A percentile compares a stretch with the other conserved stretches of the same genome.
phyloP scores from a whole-genome alignment of 116 monocot genomes.

The Trichopus zeylanicus region DNA sequence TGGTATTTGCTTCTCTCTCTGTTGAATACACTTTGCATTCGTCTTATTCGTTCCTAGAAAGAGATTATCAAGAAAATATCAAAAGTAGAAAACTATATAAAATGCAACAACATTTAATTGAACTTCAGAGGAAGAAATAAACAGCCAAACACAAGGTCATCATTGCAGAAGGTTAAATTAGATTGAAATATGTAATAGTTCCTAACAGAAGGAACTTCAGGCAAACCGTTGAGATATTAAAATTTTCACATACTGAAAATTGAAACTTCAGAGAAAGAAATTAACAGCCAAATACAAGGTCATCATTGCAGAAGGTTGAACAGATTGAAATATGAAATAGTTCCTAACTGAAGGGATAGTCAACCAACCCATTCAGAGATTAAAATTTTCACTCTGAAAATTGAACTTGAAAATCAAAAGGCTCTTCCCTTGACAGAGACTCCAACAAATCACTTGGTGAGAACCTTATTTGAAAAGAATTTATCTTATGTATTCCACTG shows the following conservation, averaged over 20 bases:
- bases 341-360: too few species aligned
- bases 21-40: conserved; percentile 98
- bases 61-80: neutral
- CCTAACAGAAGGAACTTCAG: too few species aligned
- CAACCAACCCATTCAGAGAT: neutral
- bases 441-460: too few species aligned
- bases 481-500: too few species aligned
- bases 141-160: neutral
- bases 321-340: neutral
- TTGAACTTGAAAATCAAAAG: too few species aligned
- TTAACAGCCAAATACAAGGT: neutral
- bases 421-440: too few species aligned
- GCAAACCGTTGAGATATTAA: too few species aligned
- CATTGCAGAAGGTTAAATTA: neutral
- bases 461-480: too few species aligned
- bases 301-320: neutral
- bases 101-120: neutral
- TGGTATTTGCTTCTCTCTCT: conserved; percentile 78
- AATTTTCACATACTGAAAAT: too few species aligned
- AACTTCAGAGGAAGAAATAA: neutral
- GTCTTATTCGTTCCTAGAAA: conserved; percentile 78
- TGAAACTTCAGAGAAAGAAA: neutral
- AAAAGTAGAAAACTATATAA: neutral
- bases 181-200: neutral
- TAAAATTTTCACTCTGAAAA: too few species aligned